A percentile compares a stretch with the other conserved stretches of the same genome.
Conservation (phyloP, 1,284 basidiomycete species). For the Marasmius sp. region DNA sequence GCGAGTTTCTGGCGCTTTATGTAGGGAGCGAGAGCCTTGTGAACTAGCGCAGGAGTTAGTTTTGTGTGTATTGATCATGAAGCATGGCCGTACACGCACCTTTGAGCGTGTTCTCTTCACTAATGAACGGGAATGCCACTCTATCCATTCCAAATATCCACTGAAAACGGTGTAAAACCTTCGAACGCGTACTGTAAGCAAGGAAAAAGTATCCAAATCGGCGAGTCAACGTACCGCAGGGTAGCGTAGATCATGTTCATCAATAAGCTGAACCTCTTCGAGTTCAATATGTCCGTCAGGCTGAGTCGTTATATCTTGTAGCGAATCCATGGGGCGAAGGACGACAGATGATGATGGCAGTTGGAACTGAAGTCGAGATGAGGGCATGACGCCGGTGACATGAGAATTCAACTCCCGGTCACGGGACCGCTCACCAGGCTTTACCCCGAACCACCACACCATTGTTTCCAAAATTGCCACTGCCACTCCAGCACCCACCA, state of each 20-base stretch:
- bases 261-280: neutral
- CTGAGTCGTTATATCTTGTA: neutral
- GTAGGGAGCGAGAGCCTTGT: neutral
- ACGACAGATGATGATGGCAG: neutral
- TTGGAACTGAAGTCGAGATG: neutral
- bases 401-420: neutral
- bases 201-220: too few relatives aligned
- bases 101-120: neutral
- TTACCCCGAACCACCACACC: too few relatives aligned
- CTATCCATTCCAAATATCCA: neutral
- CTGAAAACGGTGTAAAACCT: neutral
- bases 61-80: too few relatives aligned
- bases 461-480: too few relatives aligned
- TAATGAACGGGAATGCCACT: neutral
- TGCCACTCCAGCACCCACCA: too few relatives aligned
- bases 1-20: neutral
- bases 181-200: neutral
- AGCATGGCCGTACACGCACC: too few relatives aligned
- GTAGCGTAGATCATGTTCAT: neutral
- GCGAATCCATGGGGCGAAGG: too few relatives aligned
- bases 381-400: too few relatives aligned
- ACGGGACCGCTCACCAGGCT: neutral
- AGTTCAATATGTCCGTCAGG: neutral
- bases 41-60: neutral
- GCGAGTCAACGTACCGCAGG: neutral